Evolutionary conservation across 225 moss, liverwort and hornwort species (phyloP), one percentile per base, ranked within the genome.

Genomic region (Physcomitrium patens): DNA sequence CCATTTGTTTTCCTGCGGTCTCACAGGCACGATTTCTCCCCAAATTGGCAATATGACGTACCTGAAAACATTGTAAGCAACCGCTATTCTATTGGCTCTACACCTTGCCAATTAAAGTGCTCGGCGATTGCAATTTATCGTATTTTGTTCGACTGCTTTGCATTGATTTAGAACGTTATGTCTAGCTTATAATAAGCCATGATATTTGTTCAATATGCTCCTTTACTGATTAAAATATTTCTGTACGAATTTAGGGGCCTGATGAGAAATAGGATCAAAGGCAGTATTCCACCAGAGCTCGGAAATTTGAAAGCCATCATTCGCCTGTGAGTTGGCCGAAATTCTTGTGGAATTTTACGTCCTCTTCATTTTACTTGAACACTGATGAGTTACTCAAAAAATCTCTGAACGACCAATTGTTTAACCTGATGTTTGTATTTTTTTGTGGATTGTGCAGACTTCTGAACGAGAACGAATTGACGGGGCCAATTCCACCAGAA

Each of bases 201-300:
- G 51, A 15, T 17, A 17, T n/a, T 52, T 52, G 16, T 1, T 37
- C 31, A 54, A 18, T 19, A 54, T 54, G 53, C 6, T 54, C 17
- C 53, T 19, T 54, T 15, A 37, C 31, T 37, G 31, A 37, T 7
- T 13, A 50, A 5, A 19, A 18, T 0, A 18, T 2, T 23, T 59
- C 11, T 23, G 22, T 59, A 27, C 26, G 0, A 1, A 59, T 12
- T 23, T 3, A 75, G 74, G 65, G 52, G 66, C 65, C 17, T 75
- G 45, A 75, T 75, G 74, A 44, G 54, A 65, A 75, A 75, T 27
- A 19, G 62, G 9, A 75, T 75, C 15, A 57, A 43, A 75, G 74
- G 74, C 37, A 56, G 55, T 26, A 75, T 75, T 65, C 74, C 74
- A 15, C 43, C 20, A 7, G 65, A 75, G 74, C 52, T 75, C 9